Evolutionary conservation across 1,139 yeast genomes (phyloP).

Genomic region (Zygoascus hellenicus): DNA sequence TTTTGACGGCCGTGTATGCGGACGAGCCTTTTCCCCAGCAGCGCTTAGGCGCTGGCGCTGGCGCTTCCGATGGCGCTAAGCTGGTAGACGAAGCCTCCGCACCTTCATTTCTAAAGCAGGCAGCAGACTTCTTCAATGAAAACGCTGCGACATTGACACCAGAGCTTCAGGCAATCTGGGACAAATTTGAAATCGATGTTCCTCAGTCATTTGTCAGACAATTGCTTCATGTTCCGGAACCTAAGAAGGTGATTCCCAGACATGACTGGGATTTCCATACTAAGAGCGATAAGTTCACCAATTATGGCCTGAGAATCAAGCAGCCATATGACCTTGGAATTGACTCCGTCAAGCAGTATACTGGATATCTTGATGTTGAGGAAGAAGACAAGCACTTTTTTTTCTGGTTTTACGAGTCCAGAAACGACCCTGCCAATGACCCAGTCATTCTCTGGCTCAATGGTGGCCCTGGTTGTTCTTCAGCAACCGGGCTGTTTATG

Average conservation of each 20-base stretch:
- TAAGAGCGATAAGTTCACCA: conserved; percentile 10
- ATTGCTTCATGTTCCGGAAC: not conserved
- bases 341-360: conserved; percentile 61
- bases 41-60: no score
- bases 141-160: conserved; percentile 5
- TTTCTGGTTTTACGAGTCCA: conserved; percentile 69
- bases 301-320: conserved; percentile 18
- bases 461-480: conserved; percentile 75
- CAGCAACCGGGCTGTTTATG: conserved; percentile 59
- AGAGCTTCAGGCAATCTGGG: conserved; percentile 1
- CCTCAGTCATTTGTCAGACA: not conserved
- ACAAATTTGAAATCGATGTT: not conserved
- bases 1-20: not conserved
- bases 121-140: conserved; percentile 15
- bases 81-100: no score
- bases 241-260: conserved; percentile 7
- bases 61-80: no score
- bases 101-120: conserved; percentile 11
- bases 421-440: conserved; percentile 59
- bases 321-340: conserved; percentile 57
- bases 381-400: conserved; percentile 83
- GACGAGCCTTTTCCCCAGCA: not conserved
- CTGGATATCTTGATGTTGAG: conserved; percentile 63
- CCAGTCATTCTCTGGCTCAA: conserved; percentile 67
- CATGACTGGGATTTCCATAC: conserved; percentile 6